A percentile compares a stretch with the other conserved stretches of the same genome.
phyloP scores from a whole-genome alignment of 768 basidiomycete genomes.

The Calocera viscosa region DNA sequence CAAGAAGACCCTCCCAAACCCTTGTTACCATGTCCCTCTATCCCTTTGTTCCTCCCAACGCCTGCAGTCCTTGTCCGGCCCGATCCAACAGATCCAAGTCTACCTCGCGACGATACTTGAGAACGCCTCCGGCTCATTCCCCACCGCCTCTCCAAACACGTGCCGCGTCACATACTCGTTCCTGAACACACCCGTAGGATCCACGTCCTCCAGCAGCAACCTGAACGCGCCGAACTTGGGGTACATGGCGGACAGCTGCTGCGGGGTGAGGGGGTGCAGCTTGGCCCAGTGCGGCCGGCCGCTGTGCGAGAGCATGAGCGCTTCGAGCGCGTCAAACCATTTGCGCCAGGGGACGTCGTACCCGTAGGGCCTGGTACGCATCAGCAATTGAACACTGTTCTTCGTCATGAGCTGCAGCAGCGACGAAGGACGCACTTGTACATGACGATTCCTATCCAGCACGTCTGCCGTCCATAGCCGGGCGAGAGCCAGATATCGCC shows the following conservation, averaged over 20 bases:
- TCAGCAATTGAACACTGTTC: background rate
- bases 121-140: background rate
- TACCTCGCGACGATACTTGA: background rate
- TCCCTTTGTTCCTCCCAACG: too few species aligned
- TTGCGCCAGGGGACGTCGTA: slow-evolving; percentile 67
- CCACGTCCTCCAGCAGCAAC: slow-evolving; percentile 50
- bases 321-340: slow-evolving; percentile 65
- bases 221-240: slow-evolving; percentile 72
- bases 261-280: slow-evolving; percentile 59
- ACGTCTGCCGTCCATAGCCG: slow-evolving; percentile 60
- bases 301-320: slow-evolving; percentile 50
- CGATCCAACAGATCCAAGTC: background rate
- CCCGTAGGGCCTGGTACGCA: slow-evolving; percentile 59
- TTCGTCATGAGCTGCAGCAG: background rate
- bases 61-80: too few species aligned
- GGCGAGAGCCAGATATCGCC: slow-evolving; percentile 96
- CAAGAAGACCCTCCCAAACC: too few species aligned
- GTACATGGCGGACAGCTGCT: slow-evolving; percentile 53
- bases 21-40: too few species aligned
- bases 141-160: slow-evolving; percentile 45
- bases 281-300: slow-evolving; percentile 98
- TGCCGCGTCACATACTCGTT: slow-evolving; percentile 87
- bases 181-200: slow-evolving; percentile 36
- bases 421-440: slow-evolving; percentile 55
- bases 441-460: slow-evolving; percentile 96